Evolutionary conservation across 305 asterid species (phyloP).

Genomic region (Fraxinus angustifolia): DNA sequence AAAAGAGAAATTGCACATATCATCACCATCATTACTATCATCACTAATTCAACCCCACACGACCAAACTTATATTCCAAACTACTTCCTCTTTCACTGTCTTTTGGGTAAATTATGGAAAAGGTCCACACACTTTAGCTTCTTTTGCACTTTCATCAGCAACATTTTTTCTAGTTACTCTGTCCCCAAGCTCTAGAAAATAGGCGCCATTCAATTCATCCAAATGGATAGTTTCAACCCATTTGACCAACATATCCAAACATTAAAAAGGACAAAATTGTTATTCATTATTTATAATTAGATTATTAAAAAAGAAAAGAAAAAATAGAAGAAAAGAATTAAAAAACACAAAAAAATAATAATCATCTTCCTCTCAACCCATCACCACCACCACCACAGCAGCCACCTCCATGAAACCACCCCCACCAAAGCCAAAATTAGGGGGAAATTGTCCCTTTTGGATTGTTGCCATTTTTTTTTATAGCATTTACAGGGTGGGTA

Average conservation of each 20-base stretch:
- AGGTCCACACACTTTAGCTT: not conserved
- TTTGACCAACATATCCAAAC: not conserved
- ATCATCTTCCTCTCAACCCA: not conserved
- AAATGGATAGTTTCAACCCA: not conserved
- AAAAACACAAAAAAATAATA: not conserved
- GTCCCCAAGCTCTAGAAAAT: not conserved
- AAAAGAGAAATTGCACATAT: constrained; percentile 33
- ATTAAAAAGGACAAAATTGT: not conserved
- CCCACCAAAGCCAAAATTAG: not conserved
- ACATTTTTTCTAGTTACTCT: not conserved
- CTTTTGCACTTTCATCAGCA: not conserved
- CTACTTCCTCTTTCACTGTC: constrained; percentile 29
- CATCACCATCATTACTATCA: constrained; percentile 51
- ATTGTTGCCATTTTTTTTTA: not conserved
- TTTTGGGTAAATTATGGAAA: constrained; percentile 2
- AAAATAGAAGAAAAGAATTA: not conserved
- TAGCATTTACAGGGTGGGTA: not conserved
- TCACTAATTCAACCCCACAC: constrained; percentile 46
- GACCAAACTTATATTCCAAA: constrained; percentile 38
- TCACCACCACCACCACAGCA: not conserved
- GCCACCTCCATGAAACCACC: not conserved
- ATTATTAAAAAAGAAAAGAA: not conserved
- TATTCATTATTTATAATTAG: not conserved
- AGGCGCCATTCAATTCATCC: not conserved
- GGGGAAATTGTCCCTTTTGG: not conserved